These are phyloP conservation scores for Cetradonia linearis DNA, from an alignment of 495 filamentous ascomycete species.

Conservation along the genomic window DNA sequence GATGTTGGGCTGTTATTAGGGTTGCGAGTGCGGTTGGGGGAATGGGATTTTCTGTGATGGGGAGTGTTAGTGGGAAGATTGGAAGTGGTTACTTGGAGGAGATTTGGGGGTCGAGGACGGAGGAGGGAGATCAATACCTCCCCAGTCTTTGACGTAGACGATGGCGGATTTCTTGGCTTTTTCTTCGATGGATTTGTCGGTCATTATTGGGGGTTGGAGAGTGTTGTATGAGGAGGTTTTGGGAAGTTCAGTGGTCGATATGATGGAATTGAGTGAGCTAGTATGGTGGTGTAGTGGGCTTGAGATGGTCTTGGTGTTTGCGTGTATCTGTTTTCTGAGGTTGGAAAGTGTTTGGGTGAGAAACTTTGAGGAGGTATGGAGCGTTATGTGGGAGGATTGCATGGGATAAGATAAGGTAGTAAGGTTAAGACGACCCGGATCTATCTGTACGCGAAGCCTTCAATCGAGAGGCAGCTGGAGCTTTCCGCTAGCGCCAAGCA, in stretches of 20 bases:
- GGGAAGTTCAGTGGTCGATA: not conserved
- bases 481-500: slow-evolving; percentile 7
- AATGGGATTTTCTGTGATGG: slow-evolving; percentile 58
- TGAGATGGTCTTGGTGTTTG: not conserved
- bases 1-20: slow-evolving; percentile 66
- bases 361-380: no score
- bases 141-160: slow-evolving; percentile 52
- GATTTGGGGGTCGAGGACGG: not conserved
- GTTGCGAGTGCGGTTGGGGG: slow-evolving; percentile 70
- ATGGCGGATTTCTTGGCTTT: slow-evolving; percentile 41
- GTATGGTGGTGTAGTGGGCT: no score
- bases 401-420: no score
- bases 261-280: not conserved
- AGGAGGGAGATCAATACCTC: slow-evolving; percentile 42
- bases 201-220: slow-evolving; percentile 24
- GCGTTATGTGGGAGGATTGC: no score
- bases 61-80: not conserved
- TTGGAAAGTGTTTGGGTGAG: no score
- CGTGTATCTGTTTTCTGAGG: not conserved
- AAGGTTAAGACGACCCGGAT: no score
- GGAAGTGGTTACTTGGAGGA: not conserved
- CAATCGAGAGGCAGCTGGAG: not conserved
- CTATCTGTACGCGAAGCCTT: no score
- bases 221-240: not conserved
- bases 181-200: slow-evolving; percentile 31